Base-by-base conservation (phyloP, 1,284 basidiomycete species). In the Rhodofomes roseus region DNA sequence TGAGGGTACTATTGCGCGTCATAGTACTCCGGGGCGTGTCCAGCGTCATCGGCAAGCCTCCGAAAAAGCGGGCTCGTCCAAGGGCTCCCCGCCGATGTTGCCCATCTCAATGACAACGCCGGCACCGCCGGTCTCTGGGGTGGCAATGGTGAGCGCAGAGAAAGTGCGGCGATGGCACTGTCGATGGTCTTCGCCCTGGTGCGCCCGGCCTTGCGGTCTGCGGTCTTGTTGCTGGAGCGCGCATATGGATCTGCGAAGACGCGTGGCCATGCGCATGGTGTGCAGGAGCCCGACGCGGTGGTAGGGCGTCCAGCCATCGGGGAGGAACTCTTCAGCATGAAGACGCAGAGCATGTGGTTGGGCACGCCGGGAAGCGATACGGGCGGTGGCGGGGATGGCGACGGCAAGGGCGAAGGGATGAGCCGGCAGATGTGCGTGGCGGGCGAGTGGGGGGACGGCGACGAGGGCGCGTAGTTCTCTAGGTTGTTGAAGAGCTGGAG, bases 241-340 rank as follows among this genome's bases (percentile, higher is more conserved):
- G 22, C 29, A 9, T 54, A 60, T 60, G 27, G 61, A 65, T 1
- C 65, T 62, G 7, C 68, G 64, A 27, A 76, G 58, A 7, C 67
- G 57, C 14, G 59, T 61, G 0, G 73, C 12, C 71, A 68, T 71
- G 12, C 36, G 59, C 31, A 72, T 66, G 1, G 75, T 72, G 63
- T 79, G 74, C 44, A 74, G 65, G 25, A 86, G 70, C 5, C 80
- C 78, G 29, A 79, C 77, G 1, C 68, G 72, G 55, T 79, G 80
- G 14, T 70, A 70, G 5, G 83, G 79, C 57, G 66, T 74, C 85
- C 85, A 87, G 1, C 69, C 77, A 1, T 78, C 74, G 0, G 86
- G 86, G 2, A 87, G 63, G 9, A 81, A 73, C 63, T 84, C 84
- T 16, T 83, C 61, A 11, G 61, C 46, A 85, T 74, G 85, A 84